phyloP scores from a whole-genome alignment of 2,329 filamentous ascomycete species.

The Colletotrichum acutatum region DNA sequence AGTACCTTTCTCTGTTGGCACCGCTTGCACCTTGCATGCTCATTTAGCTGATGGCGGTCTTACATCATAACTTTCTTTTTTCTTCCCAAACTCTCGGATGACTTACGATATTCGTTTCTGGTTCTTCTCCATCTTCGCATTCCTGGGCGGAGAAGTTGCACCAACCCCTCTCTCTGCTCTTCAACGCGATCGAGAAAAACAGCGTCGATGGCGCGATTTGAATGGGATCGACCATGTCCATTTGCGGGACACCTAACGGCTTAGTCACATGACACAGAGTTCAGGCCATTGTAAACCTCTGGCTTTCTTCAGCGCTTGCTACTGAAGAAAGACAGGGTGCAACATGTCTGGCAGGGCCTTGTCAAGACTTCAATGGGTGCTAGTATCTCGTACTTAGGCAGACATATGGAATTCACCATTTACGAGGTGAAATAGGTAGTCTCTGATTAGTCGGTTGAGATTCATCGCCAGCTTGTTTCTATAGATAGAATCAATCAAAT shows the following conservation, averaged over 20 bases:
- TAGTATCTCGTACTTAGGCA: neutral
- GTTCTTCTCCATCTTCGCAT: slow-evolving; percentile 14
- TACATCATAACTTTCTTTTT: neutral
- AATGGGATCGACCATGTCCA: neutral
- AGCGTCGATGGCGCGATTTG: too few species aligned
- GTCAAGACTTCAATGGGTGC: neutral
- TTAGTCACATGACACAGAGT: slow-evolving; percentile 23
- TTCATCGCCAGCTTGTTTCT: neutral
- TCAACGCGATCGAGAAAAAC: neutral
- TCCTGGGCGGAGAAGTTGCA: neutral
- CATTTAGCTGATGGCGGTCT: neutral
- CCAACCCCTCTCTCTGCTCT: neutral
- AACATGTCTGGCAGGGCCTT: neutral
- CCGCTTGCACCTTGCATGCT: slow-evolving; percentile 19
- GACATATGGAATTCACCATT: neutral
- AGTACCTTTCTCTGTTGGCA: slow-evolving; percentile 31
- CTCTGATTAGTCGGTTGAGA: neutral
- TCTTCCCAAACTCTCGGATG: too few species aligned
- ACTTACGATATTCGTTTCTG: slow-evolving; percentile 25
- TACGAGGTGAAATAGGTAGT: neutral
- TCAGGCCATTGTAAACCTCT: neutral
- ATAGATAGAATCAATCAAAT: neutral
- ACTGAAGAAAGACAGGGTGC: neutral
- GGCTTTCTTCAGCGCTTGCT: neutral
- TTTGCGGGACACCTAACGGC: slow-evolving; percentile 1